Evolutionary conservation across 306 rosid genomes (phyloP).

Genomic region (Malus orientalis): DNA sequence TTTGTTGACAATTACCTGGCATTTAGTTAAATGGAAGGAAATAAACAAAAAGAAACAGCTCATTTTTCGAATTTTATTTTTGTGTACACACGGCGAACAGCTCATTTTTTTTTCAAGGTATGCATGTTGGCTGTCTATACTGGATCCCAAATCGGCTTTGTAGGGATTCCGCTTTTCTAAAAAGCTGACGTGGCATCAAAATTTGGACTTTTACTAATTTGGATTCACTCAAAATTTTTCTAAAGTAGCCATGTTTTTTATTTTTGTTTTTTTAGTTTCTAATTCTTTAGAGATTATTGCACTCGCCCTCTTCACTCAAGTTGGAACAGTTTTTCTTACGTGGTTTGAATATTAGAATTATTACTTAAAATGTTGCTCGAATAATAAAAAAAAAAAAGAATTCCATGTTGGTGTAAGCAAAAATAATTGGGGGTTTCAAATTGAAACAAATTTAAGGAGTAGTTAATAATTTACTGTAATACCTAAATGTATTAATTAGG

Average conservation of each 20-base stretch:
- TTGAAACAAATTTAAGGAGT: neutral
- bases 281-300: neutral
- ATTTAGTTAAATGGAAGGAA: neutral
- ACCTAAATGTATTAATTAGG: too few species aligned
- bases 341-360: too few species aligned
- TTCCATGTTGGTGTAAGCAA: neutral
- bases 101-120: constrained; percentile 5
- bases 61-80: neutral
- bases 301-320: too few species aligned
- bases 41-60: constrained; percentile 10
- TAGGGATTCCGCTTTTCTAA: constrained; percentile 9
- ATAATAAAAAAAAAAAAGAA: too few species aligned
- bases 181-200: constrained; percentile 29
- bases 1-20: neutral
- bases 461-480: too few species aligned
- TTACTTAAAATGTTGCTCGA: too few species aligned
- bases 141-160: constrained; percentile 26
- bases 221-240: neutral
- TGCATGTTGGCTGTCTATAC: constrained; percentile 27
- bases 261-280: neutral
- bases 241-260: neutral
- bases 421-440: neutral
- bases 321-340: too few species aligned
- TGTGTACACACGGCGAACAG: neutral
- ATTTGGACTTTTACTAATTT: neutral